phyloP scores from a whole-genome alignment of 495 filamentous ascomycete genomes.

The Lasiosphaeria miniovina region DNA sequence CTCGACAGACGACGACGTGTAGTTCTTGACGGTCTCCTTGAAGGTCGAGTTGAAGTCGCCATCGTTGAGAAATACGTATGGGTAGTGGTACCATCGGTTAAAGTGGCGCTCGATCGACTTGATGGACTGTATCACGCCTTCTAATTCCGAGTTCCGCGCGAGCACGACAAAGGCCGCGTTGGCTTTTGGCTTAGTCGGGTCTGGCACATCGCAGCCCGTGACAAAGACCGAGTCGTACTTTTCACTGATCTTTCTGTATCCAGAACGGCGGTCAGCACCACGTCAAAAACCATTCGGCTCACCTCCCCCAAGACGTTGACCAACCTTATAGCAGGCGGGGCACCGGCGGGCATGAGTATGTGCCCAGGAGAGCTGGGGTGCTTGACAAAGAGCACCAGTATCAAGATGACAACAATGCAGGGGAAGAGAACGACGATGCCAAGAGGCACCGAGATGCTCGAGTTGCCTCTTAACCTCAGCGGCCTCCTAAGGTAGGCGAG shows the following conservation, averaged over 20 bases:
- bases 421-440: constrained; percentile 93
- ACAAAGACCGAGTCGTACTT: constrained; percentile 95
- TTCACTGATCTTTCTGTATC: constrained; percentile 87
- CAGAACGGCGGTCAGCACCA: constrained; percentile 1
- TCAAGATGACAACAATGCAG: constrained; percentile 84
- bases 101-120: constrained; percentile 99
- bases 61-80: constrained; percentile 98
- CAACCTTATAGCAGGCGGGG: constrained; percentile 90
- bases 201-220: constrained; percentile 75
- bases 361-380: constrained; percentile 80
- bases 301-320: not conserved
- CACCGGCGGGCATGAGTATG: constrained; percentile 84
- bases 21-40: constrained; percentile 82
- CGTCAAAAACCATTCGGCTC: not conserved
- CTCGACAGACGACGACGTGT: constrained; percentile 81
- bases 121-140: constrained; percentile 91
- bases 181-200: constrained; percentile 63
- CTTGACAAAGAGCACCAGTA: constrained; percentile 83
- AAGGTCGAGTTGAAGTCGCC: constrained; percentile 93
- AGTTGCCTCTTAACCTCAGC: constrained; percentile 90
- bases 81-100: constrained; percentile 98
- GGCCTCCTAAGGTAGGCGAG: constrained; percentile 86
- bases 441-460: constrained; percentile 87
- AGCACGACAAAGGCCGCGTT: constrained; percentile 97
- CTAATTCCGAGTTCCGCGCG: constrained; percentile 93